Evolutionary conservation across 352 stramenopile genomes (phyloP).

Genomic region (Phytophthora boehmeriae): DNA sequence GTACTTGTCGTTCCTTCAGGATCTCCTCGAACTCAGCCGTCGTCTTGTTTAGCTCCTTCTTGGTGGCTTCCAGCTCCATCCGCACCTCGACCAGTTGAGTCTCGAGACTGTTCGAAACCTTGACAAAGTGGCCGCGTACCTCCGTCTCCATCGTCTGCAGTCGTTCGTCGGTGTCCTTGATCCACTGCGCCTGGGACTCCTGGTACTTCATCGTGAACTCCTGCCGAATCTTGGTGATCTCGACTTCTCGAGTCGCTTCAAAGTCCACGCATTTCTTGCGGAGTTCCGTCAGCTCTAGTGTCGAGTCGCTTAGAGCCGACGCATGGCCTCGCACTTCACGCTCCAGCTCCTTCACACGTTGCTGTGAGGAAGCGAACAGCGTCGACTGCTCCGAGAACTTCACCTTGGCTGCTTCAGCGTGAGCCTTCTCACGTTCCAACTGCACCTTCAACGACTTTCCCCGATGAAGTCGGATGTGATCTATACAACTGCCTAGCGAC

Average conservation of each 20-base stretch:
- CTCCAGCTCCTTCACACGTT: slow-evolving; percentile 76
- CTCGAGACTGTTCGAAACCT: slow-evolving; percentile 53
- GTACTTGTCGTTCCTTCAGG: slow-evolving; percentile 66
- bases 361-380: slow-evolving; percentile 64
- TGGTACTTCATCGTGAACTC: slow-evolving; percentile 83
- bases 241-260: slow-evolving; percentile 67
- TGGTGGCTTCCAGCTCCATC: slow-evolving; percentile 67
- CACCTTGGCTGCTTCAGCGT: slow-evolving; percentile 77
- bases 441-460: slow-evolving; percentile 53
- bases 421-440: slow-evolving; percentile 62
- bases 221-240: slow-evolving; percentile 73
- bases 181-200: slow-evolving; percentile 74
- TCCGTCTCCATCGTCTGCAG: slow-evolving; percentile 74
- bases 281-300: slow-evolving; percentile 71
- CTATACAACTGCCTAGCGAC: no score
- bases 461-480: no score
- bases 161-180: slow-evolving; percentile 80
- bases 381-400: slow-evolving; percentile 72
- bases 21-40: slow-evolving; percentile 84
- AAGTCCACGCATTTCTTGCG: slow-evolving; percentile 78
- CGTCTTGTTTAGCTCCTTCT: slow-evolving; percentile 78
- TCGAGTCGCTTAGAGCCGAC: slow-evolving; percentile 57
- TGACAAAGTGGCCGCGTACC: slow-evolving; percentile 76
- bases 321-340: slow-evolving; percentile 60
- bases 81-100: slow-evolving; percentile 69